Evolutionary conservation across 2,329 filamentous ascomycete genomes (phyloP), one percentile per base, ranked within the genome.

Genomic region (Cladophialophora chaetospira): DNA sequence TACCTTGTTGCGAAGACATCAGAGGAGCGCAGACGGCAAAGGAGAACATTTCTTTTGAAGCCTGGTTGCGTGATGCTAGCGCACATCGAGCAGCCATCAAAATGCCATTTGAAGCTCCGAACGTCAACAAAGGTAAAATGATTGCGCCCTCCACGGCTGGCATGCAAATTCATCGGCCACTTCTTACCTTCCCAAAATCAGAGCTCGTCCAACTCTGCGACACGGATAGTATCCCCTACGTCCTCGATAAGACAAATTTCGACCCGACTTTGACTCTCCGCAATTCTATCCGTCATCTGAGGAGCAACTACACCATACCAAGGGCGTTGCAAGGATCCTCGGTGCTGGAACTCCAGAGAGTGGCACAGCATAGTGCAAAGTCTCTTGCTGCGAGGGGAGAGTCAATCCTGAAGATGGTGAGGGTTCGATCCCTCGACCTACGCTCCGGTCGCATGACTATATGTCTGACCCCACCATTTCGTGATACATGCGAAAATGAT

Each of bases 211-310:
- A 84, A 1, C 91, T 89, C 0, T 97, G 93, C 67, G 71, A 86
- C 59, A 77, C 81, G n/a, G 81, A 86, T 62, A 73, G 78, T 0
- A 74, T 95, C 8, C 73, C 76, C 0, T 97, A 90, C 88, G 89
- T 91, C 61, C 89, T 94, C 69, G 94, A 99, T 69, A 75, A 78
- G 38, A 97, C 92, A 1, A 99, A 99, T 68, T 72, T 78, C 13
- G 88, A 97, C 66, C 80, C 78, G 6, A 91, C 86, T 0, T 74
- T 95, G 57, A 96, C 94, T 0, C 73, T 80, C 42, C 83, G 94
- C 33, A 99, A 99, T 67, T 86, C 93, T 0, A 78, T 97, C 33
- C 84, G 93, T 28, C 76, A 88, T 69, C 70, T 96, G 40, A 78
- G 83, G 17, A 73, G 77, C 23, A 72, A 80, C 3, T 73, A 86